phyloP scores from a whole-genome alignment of 495 filamentous ascomycete genomes.

The Lasiosphaeria ovina region DNA sequence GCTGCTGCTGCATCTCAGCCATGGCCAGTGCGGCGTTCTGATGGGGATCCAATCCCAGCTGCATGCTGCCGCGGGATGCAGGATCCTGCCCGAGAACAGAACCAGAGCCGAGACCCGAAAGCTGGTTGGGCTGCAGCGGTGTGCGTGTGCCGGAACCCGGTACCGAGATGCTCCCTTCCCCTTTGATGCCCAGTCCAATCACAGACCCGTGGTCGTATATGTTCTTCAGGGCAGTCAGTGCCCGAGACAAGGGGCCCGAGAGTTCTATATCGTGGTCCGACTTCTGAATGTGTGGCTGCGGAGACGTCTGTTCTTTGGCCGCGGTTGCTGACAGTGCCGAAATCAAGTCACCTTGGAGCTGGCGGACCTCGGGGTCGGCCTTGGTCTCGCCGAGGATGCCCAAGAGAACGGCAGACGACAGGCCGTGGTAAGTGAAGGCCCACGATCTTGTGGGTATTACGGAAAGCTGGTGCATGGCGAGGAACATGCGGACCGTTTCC shows the following conservation, averaged over 20 bases:
- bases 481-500: conserved; percentile 66
- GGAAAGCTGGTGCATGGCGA: conserved; percentile 65
- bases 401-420: conserved; percentile 63
- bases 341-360: conserved; percentile 55
- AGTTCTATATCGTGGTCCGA: conserved; percentile 55
- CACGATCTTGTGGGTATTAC: conserved; percentile 63
- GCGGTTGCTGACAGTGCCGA: conserved; percentile 55
- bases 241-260: conserved; percentile 52
- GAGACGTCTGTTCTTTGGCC: conserved; percentile 49
- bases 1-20: conserved; percentile 55
- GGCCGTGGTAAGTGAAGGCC: conserved; percentile 64
- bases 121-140: conserved; percentile 29
- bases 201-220: conserved; percentile 58
- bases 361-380: conserved; percentile 52
- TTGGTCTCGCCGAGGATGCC: conserved; percentile 63
- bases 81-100: conserved; percentile 1
- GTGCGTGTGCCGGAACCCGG: conserved; percentile 41
- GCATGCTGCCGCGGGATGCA: conserved; percentile 24
- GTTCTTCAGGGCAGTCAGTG: conserved; percentile 52
- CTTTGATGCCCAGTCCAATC: conserved; percentile 37
- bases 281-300: conserved; percentile 43
- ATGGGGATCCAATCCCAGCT: conserved; percentile 43
- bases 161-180: conserved; percentile 35
- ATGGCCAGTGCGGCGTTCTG: conserved; percentile 56
- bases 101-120: conserved; percentile 11